Percentiles rank a stretch among this genome's conserved stretches.
Conservation (phyloP, 1,139 yeast genomes). For the Candida smagusa region DNA sequence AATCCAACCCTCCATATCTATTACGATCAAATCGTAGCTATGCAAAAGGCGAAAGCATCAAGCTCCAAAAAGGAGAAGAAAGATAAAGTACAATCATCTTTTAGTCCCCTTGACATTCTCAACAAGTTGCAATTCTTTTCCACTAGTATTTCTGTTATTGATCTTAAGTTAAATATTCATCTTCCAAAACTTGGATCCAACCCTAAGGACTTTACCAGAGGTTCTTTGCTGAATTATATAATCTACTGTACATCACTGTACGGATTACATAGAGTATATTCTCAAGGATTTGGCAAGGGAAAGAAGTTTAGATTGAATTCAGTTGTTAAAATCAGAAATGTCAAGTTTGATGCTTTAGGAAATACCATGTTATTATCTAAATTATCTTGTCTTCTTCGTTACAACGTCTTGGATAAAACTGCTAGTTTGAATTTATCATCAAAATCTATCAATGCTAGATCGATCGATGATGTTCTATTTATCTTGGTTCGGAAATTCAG, state of each 20-base stretch:
- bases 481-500: slow-evolving; percentile 33
- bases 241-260: slow-evolving; percentile 23
- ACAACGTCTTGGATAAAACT: slow-evolving; percentile 21
- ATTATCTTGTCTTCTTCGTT: slow-evolving; percentile 25
- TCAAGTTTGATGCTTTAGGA: slow-evolving; percentile 30
- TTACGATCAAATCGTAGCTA: slow-evolving; percentile 32
- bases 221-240: slow-evolving; percentile 26
- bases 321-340: slow-evolving; percentile 30
- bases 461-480: slow-evolving; percentile 40
- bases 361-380: slow-evolving; percentile 30
- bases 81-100: background rate
- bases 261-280: slow-evolving; percentile 26
- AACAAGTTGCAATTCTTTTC: slow-evolving; percentile 19
- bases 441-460: slow-evolving; percentile 28
- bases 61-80: background rate
- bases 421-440: slow-evolving; percentile 24
- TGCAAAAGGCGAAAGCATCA: background rate
- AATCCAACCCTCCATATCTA: slow-evolving; percentile 37
- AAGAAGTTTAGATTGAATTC: slow-evolving; percentile 12
- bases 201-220: slow-evolving; percentile 23
- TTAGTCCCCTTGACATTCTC: slow-evolving; percentile 6
- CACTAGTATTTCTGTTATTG: slow-evolving; percentile 30
- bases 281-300: slow-evolving; percentile 20
- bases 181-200: slow-evolving; percentile 26
- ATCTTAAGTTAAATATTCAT: slow-evolving; percentile 28